Evolutionary conservation across 306 rosid genomes (phyloP), one percentile per base, ranked within the genome.

Genomic region (Vachellia collinsii): DNA sequence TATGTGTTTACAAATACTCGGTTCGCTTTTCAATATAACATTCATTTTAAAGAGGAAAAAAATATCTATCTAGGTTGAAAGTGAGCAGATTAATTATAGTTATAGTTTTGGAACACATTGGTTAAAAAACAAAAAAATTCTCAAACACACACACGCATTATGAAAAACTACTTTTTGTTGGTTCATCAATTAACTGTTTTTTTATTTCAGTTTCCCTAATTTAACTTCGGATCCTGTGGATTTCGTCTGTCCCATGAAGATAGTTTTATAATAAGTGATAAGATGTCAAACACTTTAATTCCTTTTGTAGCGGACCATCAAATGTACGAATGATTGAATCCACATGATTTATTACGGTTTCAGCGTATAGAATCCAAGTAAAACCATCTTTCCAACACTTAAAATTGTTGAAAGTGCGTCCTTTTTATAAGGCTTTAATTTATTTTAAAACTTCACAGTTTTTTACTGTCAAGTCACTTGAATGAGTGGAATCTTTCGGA

Each of bases 211-310:
- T 87, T 88, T 51, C 79, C 84, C 79, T 59, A 74, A 54, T 66
- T 82, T 86, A 84, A 42, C 76, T 43, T 79, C 64, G 82, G 88
- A 84, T 85, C 83, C 82, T 82, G 78, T 70, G 80, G 81, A 86
- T 78, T 90, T 88, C 79, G 83, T 81, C 74, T 62, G 68, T 83
- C 77, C 76, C 85, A 51, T 72, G 85, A 72, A 67, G 74, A 81
- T 80, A 77, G 80, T 84, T 82, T 19, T n/a, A 54, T n/a, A 79
- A 50, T 1, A 79, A 68, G 84, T 85, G 79, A 86, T 85, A 77
- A 86, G 81, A 78, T 81, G 79, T 82, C 78, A 74, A 22, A 38
- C 74, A 80, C 69, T 83, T 29, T 29, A 29, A 29, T 29, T 81
- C 76, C 77, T 67, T 37, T 38, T 19, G 75, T 39, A 43, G 17